Evolutionary conservation across 768 basidiomycete genomes (phyloP).

Genomic region (Boletus pseudopeckii): DNA sequence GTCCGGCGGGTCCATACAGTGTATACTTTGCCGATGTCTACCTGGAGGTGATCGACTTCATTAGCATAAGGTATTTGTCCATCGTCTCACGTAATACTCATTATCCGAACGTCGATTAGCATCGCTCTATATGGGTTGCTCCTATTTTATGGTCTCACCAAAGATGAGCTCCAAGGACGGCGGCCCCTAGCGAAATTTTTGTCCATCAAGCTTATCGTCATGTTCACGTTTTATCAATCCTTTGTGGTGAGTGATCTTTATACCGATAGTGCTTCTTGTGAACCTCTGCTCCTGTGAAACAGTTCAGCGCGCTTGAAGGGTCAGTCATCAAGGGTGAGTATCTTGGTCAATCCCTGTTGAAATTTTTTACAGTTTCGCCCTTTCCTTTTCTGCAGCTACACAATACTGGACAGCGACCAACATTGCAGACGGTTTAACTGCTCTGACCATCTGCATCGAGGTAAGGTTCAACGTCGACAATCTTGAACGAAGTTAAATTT

Average conservation of each 20-base stretch:
- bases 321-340: conserved; percentile 61
- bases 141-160: conserved; percentile 77
- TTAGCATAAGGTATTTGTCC: conserved; percentile 67
- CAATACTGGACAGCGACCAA: conserved; percentile 82
- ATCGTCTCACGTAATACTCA: background rate
- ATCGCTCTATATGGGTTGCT: conserved; percentile 84
- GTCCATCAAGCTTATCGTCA: conserved; percentile 80
- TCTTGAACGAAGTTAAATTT: conserved; percentile 4
- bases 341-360: background rate
- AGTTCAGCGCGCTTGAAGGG: conserved; percentile 68
- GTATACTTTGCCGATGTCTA: conserved; percentile 65
- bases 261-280: background rate
- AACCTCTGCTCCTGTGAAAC: conserved; percentile 3
- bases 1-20: conserved; percentile 58
- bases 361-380: background rate
- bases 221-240: conserved; percentile 86
- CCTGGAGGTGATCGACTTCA: conserved; percentile 68
- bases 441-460: conserved; percentile 81
- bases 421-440: conserved; percentile 79
- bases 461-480: conserved; percentile 34
- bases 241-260: conserved; percentile 53
- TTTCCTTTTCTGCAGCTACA: conserved; percentile 43
- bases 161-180: conserved; percentile 72
- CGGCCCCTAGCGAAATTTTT: conserved; percentile 84
- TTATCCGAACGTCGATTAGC: conserved; percentile 34